Evolutionary conservation across 192 early-diverging fungal species (phyloP), one percentile per base, ranked within the genome.

Genomic region (Coemansia sp.): DNA sequence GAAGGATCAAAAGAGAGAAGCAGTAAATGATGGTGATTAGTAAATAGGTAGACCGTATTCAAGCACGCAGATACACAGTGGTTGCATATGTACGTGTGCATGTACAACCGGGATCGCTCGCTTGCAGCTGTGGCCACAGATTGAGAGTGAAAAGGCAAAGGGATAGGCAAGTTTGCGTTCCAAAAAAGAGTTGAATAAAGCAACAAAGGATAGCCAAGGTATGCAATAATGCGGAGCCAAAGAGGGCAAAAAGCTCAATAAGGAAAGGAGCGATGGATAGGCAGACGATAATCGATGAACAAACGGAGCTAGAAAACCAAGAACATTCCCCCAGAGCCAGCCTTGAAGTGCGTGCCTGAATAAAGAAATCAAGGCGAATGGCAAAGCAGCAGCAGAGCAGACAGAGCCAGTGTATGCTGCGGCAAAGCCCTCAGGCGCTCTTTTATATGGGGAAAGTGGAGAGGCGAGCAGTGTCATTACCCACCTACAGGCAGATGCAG

Each of bases 281-380:
- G 23, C 50, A 10, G 25, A 14, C 51, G 27, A 29, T 55, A 55
- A 29, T 55, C 25, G 4, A 55, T 55, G 51, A 29, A 55, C 51
- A 29, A 55, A 55, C 51, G 51, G 51, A 58, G 55, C 55, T 58
- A 34, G 55, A 58, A 58, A 58, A 32, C 55, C 55, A 32, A 37
- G 36, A 7, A 34, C 55, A 31, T 58, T 58, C 14, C 55, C 55
- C 55, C 55, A 15, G 29, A 15, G 15, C 55, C 55, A 6, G 31
- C 55, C 55, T 34, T 34, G 4, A 14, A 14, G 15, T 34, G 51
- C 50, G 25, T 12, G 55, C 55, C 55, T 58, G 55, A 58, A 58
- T 34, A 58, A 58, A 58, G 55, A 58, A 58, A 58, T 32, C 55
- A 58, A 34, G 55, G 55, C 31, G 55, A 32, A 58, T 58, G 59